Evolutionary conservation across 1,139 yeast species (phyloP).

Genomic region (Hansenula anomala): DNA sequence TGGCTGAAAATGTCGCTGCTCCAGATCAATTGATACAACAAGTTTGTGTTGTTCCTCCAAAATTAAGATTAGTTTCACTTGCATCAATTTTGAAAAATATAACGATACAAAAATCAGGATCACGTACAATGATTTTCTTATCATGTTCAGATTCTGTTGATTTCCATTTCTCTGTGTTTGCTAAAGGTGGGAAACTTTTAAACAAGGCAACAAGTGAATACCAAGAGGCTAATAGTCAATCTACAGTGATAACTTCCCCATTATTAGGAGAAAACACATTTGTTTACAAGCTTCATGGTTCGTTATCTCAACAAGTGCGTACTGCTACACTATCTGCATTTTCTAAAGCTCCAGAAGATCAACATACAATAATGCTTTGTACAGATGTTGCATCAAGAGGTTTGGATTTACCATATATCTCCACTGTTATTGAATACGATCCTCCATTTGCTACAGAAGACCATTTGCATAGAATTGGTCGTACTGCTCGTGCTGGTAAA

Average conservation of each 20-base stretch:
- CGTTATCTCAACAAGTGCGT: conserved; percentile 77
- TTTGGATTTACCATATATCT: conserved; percentile 60
- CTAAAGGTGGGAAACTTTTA: conserved; percentile 31
- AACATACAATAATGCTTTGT: conserved; percentile 69
- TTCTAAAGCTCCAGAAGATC: conserved; percentile 28
- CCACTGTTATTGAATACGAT: conserved; percentile 62
- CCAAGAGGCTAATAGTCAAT: conserved; percentile 20
- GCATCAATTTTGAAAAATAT: conserved; percentile 58
- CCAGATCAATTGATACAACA: conserved; percentile 90
- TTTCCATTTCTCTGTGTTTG: conserved; percentile 75
- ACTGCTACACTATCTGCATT: conserved; percentile 59
- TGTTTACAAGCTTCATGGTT: conserved; percentile 86
- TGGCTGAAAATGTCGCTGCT: conserved; percentile 44
- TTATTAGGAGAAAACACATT: conserved; percentile 42
- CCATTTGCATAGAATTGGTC: conserved; percentile 69
- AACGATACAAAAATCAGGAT: conserved; percentile 25
- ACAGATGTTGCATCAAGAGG: conserved; percentile 80
- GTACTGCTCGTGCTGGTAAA: conserved; percentile 72
- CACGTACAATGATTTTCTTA: conserved; percentile 77
- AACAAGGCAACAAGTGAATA: conserved; percentile 22
- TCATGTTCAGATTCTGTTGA: conserved; percentile 96
- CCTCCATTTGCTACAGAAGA: conserved; percentile 70
- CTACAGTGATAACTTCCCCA: conserved; percentile 51
- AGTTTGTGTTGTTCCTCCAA: conserved; percentile 82
- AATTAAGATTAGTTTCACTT: conserved; percentile 76